Base-by-base conservation (phyloP, 192 early-diverging fungal species). In the Coemansia sp. region DNA sequence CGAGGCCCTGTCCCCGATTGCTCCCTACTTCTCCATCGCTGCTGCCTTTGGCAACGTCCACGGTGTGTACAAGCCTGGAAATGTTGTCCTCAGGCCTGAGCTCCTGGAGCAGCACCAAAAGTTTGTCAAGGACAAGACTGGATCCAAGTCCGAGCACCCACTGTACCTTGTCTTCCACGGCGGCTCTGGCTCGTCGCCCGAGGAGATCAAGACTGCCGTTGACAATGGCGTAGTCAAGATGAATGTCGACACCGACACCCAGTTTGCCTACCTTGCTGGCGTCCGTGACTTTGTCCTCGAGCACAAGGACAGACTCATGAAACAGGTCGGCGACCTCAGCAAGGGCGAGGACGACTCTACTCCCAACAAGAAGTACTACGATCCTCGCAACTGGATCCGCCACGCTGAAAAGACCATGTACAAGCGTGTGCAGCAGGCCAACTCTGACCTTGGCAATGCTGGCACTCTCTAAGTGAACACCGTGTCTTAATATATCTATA, bases 241-340 rank as follows among this genome's bases (percentile, higher is more conserved):
- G 95, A 98, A 98, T 86, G 92, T 98, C 76, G 95, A 98, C 74
- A 98, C 95, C 53, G 95, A 97, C 75, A 97, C 95, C 37, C 95
- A 97, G 83, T 97, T 89, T 90, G 93, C 94, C 26, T 97, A 95
- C 85, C 93, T 91, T 83, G 63, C 78, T 35, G 93, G 95, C 65
- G 85, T 97, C 65, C 86, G 85, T 61, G 83, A 90, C 72, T 97
- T 90, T 74, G 91, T 94, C 74, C 87, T 95, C 63, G 70, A 78
- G 62, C 88, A 96, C 86, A 90, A 94, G 84, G 88, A 68, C 40
- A 92, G 95, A 72, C 86, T 97, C 60, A 87, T 93, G 81, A 71
- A 81, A 26, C 95, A 97, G 82, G 93, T 97, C 55, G 95, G 95
- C 52, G 96, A 97, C 82, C 93, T 67, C 57, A 73, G 94, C 67